Conservation (phyloP, 1,284 basidiomycete genomes). For the Pseudozyma pruni region DNA sequence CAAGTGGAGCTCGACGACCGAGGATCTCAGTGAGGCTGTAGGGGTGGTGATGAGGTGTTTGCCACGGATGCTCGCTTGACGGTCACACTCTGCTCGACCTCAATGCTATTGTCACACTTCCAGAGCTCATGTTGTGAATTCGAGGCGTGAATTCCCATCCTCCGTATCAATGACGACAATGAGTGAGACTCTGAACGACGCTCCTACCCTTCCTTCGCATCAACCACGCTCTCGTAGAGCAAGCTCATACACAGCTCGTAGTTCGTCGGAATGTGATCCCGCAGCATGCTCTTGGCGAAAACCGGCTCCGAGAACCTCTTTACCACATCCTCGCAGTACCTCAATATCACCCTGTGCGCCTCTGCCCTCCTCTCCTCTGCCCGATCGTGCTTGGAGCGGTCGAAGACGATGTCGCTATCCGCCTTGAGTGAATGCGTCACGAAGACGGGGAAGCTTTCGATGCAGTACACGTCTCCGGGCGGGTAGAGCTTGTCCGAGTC, state of each 20-base stretch:
- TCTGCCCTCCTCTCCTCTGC: conserved; percentile 38
- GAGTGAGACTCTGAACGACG: too few species aligned
- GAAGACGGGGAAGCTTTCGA: conserved; percentile 58
- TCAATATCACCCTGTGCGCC: conserved; percentile 70
- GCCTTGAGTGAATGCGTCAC: conserved; percentile 50
- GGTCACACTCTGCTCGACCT: too few species aligned
- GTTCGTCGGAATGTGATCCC: conserved; percentile 61
- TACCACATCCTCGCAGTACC: conserved; percentile 70
- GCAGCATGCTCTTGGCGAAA: conserved; percentile 62
- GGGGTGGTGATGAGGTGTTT: neutral
- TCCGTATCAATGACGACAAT: neutral
- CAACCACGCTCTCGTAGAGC: conserved; percentile 48
- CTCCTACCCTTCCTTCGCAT: neutral
- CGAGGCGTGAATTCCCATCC: too few species aligned
- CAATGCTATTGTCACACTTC: too few species aligned
- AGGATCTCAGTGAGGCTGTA: neutral
- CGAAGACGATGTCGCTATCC: conserved; percentile 27
- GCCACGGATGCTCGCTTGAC: conserved; percentile 5
- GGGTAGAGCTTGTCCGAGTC: conserved; percentile 55
- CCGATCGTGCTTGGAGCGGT: neutral
- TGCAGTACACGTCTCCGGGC: conserved; percentile 58
- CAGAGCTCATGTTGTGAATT: too few species aligned
- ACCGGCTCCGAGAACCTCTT: conserved; percentile 71
- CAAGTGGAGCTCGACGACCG: conserved; percentile 15
- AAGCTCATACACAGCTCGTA: conserved; percentile 60